Evolutionary conservation across 805 yeast genomes (phyloP).

Genomic region (Yarrowia deformans): DNA sequence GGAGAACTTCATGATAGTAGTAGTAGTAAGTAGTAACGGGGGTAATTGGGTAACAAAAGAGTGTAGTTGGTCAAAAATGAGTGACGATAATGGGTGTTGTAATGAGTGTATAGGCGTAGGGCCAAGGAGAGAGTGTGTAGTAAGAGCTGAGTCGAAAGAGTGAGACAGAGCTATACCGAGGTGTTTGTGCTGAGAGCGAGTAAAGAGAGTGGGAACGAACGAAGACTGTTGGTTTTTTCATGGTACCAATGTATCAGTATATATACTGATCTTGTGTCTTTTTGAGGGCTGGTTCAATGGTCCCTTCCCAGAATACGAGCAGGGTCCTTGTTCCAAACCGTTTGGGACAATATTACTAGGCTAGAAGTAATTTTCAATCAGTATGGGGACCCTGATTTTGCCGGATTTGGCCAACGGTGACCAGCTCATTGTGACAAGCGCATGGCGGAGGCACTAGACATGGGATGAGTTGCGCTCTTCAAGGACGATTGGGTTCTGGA

Average conservation of each 20-base stretch:
- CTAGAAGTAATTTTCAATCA: neutral
- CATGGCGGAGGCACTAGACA: conserved; percentile 28
- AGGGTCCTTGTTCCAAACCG: conserved; percentile 6
- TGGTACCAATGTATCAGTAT: neutral
- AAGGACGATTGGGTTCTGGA: conserved; percentile 7
- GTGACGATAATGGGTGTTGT: conserved; percentile 4
- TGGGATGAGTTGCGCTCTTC: conserved; percentile 5
- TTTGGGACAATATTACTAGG: conserved; percentile 24
- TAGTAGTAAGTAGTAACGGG: too few relatives aligned
- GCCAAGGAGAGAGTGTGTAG: neutral
- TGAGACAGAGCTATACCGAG: too few relatives aligned
- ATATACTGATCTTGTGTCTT: neutral
- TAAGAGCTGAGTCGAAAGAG: too few relatives aligned
- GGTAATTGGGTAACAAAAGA: neutral
- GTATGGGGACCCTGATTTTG: neutral
- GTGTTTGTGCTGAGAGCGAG: neutral
- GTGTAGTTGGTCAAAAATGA: neutral
- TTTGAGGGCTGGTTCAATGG: conserved; percentile 1
- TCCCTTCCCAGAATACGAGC: conserved; percentile 24
- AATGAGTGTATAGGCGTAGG: conserved; percentile 5
- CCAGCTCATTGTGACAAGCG: neutral
- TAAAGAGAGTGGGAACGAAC: neutral
- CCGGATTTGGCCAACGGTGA: neutral
- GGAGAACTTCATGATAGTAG: conserved; percentile 2
- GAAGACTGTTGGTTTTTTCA: neutral